Evolutionary conservation across 2,329 filamentous ascomycete genomes (phyloP).

Genomic region (Arthrobotrys pseudoclavata): DNA sequence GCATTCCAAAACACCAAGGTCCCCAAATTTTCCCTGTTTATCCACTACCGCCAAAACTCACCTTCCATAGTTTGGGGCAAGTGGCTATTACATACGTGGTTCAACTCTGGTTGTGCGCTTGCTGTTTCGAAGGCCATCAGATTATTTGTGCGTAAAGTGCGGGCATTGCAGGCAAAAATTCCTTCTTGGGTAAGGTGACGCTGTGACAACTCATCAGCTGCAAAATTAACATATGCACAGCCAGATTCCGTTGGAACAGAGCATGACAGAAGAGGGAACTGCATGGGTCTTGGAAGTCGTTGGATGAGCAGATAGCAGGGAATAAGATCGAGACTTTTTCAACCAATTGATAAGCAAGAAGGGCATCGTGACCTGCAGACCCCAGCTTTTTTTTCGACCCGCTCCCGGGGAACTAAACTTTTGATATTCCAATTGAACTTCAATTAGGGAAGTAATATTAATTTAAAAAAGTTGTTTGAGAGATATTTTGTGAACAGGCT

Average conservation of each 20-base stretch:
- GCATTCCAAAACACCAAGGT: constrained; percentile 52
- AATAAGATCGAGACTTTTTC: constrained; percentile 32
- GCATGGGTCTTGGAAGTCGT: constrained; percentile 43
- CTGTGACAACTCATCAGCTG: constrained; percentile 60
- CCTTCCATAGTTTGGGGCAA: constrained; percentile 52
- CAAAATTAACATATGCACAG: constrained; percentile 58
- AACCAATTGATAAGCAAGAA: constrained; percentile 42
- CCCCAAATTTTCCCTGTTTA: constrained; percentile 47
- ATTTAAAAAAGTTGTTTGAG: constrained; percentile 6
- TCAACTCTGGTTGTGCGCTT: constrained; percentile 42
- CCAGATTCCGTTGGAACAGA: constrained; percentile 45
- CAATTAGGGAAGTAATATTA: constrained; percentile 28
- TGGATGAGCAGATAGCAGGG: constrained; percentile 42
- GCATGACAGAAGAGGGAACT: constrained; percentile 51
- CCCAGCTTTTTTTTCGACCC: constrained; percentile 56
- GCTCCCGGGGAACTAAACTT: constrained; percentile 55
- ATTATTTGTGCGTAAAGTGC: constrained; percentile 57
- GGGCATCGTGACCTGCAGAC: constrained; percentile 55
- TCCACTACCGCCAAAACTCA: constrained; percentile 50
- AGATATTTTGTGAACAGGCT: constrained; percentile 16
- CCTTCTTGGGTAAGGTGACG: constrained; percentile 58
- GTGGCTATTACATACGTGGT: constrained; percentile 58
- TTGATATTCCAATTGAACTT: constrained; percentile 20
- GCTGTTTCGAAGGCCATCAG: constrained; percentile 44
- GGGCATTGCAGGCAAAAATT: constrained; percentile 56